Evolutionary conservation across 202 grass and related monocot species (phyloP).

Genomic region (Eragrostis tef): DNA sequence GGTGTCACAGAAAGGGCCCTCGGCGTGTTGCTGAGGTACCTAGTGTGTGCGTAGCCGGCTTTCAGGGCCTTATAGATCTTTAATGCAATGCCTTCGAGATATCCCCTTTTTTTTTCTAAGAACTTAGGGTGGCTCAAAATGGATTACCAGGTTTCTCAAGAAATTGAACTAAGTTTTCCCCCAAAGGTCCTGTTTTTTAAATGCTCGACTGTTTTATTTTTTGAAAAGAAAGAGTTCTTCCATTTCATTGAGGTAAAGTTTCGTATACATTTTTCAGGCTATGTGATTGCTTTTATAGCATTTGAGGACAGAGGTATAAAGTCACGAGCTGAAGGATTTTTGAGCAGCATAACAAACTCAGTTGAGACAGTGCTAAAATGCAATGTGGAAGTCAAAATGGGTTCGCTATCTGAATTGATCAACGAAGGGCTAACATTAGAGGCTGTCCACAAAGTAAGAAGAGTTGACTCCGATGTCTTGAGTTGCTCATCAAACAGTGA

Average conservation of each 20-base stretch:
- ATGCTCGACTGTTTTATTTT: constrained; percentile 2
- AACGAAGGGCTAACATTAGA: constrained; percentile 25
- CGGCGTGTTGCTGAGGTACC: too few species aligned
- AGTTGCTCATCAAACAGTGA: constrained; percentile 44
- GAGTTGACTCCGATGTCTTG: constrained; percentile 40
- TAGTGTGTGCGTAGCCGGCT: too few species aligned
- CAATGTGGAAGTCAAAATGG: constrained; percentile 72
- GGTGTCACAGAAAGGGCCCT: too few species aligned
- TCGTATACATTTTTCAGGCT: constrained; percentile 45
- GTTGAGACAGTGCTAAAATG: constrained; percentile 69
- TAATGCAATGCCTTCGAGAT: too few species aligned
- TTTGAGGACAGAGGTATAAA: constrained; percentile 68
- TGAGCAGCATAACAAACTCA: constrained; percentile 91
- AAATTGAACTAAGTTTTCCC: constrained; percentile 30
- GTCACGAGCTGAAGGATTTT: constrained; percentile 76
- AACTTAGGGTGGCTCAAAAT: neutral
- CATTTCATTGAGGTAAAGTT: constrained; percentile 4
- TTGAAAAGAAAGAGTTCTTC: constrained; percentile 3
- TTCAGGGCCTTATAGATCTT: too few species aligned
- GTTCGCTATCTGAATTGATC: constrained; percentile 47
- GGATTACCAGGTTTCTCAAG: neutral
- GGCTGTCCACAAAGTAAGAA: constrained; percentile 42
- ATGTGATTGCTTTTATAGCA: constrained; percentile 58
- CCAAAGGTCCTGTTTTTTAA: constrained; percentile 14
- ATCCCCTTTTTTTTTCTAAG: neutral